Evolutionary conservation across 441 rosid genomes (phyloP).

Genomic region (Populus hybrid): DNA sequence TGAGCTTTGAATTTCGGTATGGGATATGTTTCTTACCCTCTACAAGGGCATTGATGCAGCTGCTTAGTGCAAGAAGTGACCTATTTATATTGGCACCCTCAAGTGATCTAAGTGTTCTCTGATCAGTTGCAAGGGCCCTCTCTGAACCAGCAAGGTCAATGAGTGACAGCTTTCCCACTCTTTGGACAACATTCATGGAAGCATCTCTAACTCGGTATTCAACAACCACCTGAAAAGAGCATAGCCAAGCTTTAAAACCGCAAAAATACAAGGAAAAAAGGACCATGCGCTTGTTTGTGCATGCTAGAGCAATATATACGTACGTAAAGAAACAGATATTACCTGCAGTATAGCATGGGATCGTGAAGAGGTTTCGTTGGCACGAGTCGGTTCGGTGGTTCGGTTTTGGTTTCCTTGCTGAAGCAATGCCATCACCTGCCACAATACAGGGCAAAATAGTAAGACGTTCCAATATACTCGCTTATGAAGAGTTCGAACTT

Average conservation of each 20-base stretch:
- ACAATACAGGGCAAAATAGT: constrained; percentile 15
- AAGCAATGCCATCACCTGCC: constrained; percentile 85
- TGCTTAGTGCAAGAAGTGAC: constrained; percentile 89
- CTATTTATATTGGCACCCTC: constrained; percentile 96
- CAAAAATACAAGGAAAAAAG: not conserved
- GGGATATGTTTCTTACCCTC: constrained; percentile 96
- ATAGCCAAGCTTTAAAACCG: not conserved
- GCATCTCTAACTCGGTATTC: constrained; percentile 71
- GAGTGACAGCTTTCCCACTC: constrained; percentile 81
- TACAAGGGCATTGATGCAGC: constrained; percentile 94
- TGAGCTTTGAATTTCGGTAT: constrained; percentile 86
- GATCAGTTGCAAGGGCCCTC: constrained; percentile 93
- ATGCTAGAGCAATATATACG: not conserved
- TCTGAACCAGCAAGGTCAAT: constrained; percentile 97
- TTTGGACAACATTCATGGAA: constrained; percentile 54
- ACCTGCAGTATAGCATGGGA: constrained; percentile 97
- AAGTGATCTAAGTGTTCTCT: constrained; percentile 77
- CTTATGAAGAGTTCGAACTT: not conserved
- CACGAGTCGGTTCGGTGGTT: constrained; percentile 93
- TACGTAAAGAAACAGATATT: not conserved
- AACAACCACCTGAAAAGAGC: constrained; percentile 54
- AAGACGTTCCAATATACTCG: constrained; percentile 1
- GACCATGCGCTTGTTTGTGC: not conserved
- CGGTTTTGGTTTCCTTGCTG: constrained; percentile 90
- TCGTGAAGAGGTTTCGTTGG: constrained; percentile 90